Base-by-base conservation (phyloP, 768 basidiomycete genomes). In the Podaxis sp. region DNA sequence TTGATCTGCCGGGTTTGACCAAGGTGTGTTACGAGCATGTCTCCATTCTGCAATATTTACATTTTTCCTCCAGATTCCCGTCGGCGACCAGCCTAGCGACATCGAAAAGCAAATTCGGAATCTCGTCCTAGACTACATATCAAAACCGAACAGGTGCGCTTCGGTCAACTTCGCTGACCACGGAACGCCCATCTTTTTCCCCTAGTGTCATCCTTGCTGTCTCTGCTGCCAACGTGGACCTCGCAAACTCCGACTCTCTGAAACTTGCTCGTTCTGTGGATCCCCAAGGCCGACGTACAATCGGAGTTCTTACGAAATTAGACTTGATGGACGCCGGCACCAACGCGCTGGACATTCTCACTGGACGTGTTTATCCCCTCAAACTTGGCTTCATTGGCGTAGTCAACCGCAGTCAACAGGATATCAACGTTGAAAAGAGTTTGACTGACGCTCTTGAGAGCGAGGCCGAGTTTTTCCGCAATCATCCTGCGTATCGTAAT, bases 301-400 rank as follows among this genome's bases (percentile, higher is more conserved):
- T 98, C 60, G 97, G 97, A 55, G 91, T 99, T 19, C 81, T 99
- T 55, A 96, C 96, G 13, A 99, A 99, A 75, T 85, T 98, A 37
- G 97, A 99, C 76, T 83, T 99, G 51, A 99, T 99, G 97, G 97
- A 98, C 69, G 96, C 96, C 5, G 97, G 97, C 29, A 99, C 97
- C 38, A 98, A 99, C 73, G 97, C 97, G 22, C 78, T 96, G 38
- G 96, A 99, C 74, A 89, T 98, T 66, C 84, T 98, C 40, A 98
- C 94, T 0, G 97, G 97, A 43, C 90, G 96, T 63, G 92, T 98
- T 49, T 99, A 99, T 75, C 97, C 97, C 36, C 85, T 99, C 65
- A 98, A 98, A 74, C 84, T 99, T 11, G 97, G 97, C 50, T 99
- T 99, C 75, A 96, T 98, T 66, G 97, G 97, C 19, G 91, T 98